These are phyloP conservation scores for Colletotrichum coccodes DNA, from an alignment of 2,329 filamentous ascomycete genomes.

Conservation along the genomic window DNA sequence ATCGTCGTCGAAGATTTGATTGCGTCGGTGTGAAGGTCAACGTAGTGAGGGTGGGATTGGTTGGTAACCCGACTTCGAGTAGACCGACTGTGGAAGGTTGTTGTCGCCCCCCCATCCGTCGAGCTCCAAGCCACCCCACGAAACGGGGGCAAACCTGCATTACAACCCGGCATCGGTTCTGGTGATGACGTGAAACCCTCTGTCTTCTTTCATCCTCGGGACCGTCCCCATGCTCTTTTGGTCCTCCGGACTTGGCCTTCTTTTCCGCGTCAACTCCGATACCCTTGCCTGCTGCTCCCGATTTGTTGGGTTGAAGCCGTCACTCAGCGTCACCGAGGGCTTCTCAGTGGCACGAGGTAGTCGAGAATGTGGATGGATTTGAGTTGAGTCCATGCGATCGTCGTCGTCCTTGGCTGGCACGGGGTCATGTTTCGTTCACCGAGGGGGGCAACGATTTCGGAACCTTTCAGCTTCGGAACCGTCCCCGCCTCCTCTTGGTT, in stretches of 20 bases:
- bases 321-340: not conserved
- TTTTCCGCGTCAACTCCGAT: constrained; percentile 20
- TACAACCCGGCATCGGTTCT: constrained; percentile 11
- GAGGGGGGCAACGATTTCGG: not conserved
- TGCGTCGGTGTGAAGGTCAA: not conserved
- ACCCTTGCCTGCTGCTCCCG: constrained; percentile 1
- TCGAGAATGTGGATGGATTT: not conserved
- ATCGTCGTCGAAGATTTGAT: not conserved
- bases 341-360: not conserved
- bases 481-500: constrained; percentile 17
- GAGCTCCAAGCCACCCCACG: constrained; percentile 22
- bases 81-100: constrained; percentile 8
- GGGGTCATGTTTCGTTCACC: constrained; percentile 11
- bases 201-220: not conserved
- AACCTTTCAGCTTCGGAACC: constrained; percentile 16
- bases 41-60: constrained; percentile 2
- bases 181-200: constrained; percentile 17
- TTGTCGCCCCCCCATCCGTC: constrained; percentile 21
- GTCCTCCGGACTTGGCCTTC: not conserved
- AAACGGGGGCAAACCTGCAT: constrained; percentile 30
- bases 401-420: not conserved
- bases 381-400: not conserved
- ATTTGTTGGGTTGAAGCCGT: not conserved
- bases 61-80: constrained; percentile 16
- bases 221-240: not conserved